These are phyloP conservation scores for Rhododendron molle DNA, from an alignment of 148 eudicot genomes.

Conservation along the genomic window DNA sequence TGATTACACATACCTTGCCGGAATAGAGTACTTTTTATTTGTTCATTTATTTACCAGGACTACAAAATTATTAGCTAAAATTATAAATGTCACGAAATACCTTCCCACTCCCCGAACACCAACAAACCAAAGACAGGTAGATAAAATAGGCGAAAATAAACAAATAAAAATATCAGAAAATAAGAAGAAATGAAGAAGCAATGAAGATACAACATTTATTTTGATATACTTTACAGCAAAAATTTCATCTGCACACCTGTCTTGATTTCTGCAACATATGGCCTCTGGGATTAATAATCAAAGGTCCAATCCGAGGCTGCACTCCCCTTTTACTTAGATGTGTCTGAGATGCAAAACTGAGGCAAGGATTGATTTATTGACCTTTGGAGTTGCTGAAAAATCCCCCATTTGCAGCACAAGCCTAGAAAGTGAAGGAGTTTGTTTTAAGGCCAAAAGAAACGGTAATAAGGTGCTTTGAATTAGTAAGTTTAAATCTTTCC, in stretches of 20 bases:
- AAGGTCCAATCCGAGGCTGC: not conserved
- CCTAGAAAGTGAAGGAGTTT: not conserved
- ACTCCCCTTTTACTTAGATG: not conserved
- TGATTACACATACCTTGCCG: not conserved
- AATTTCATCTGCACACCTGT: conserved; percentile 8
- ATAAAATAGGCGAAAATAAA: not conserved
- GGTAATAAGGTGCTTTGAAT: not conserved
- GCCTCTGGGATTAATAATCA: not conserved
- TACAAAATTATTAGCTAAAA: not conserved
- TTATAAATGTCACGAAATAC: not conserved
- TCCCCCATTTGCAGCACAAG: not conserved
- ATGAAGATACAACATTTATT: not conserved
- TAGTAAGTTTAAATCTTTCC: not conserved
- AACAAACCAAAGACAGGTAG: not conserved
- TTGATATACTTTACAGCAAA: not conserved
- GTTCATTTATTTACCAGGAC: not conserved
- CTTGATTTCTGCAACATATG: not conserved
- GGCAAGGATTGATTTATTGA: not conserved
- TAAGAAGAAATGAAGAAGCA: not conserved
- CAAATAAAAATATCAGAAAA: not conserved
- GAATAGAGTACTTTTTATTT: not conserved
- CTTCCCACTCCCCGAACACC: not conserved
- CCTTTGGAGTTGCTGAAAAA: not conserved
- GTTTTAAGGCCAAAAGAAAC: not conserved
- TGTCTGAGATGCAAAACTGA: not conserved